phyloP scores from a whole-genome alignment of 1,284 basidiomycete genomes.

The Apiotrichum porosum region DNA sequence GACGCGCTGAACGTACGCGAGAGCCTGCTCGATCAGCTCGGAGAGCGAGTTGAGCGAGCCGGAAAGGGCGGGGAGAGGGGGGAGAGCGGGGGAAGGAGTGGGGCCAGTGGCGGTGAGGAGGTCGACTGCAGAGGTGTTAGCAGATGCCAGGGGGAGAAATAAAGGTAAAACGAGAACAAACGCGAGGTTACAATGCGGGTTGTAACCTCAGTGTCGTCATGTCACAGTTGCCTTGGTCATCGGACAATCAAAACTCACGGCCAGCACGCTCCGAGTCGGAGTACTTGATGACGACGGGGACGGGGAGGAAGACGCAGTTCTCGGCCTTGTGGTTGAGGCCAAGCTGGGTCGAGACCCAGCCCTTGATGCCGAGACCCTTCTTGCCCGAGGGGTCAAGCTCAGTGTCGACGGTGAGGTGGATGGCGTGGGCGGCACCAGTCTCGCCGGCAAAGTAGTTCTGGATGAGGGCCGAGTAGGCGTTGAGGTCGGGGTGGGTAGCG shows the following conservation, averaged over 20 bases:
- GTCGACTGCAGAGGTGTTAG: slow-evolving; percentile 58
- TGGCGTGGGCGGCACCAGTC: slow-evolving; percentile 78
- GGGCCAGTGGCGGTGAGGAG: slow-evolving; percentile 53
- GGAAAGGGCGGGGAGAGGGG: slow-evolving; percentile 39
- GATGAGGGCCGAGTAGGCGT: slow-evolving; percentile 94
- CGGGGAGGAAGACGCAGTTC: slow-evolving; percentile 85
- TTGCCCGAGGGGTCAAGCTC: slow-evolving; percentile 58
- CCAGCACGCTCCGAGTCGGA: slow-evolving; percentile 77
- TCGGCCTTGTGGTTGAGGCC: slow-evolving; percentile 82
- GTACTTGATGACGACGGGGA: slow-evolving; percentile 75
- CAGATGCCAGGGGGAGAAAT: neutral
- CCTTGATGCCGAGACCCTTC: slow-evolving; percentile 70
- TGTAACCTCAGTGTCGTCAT: too few relatives aligned
- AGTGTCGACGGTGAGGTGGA: slow-evolving; percentile 91
- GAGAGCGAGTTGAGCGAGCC: slow-evolving; percentile 49
- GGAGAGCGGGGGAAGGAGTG: slow-evolving; percentile 39
- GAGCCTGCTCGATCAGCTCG: slow-evolving; percentile 56
- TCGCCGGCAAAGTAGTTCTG: slow-evolving; percentile 98
- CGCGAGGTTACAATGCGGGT: too few relatives aligned
- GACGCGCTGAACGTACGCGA: slow-evolving; percentile 80
- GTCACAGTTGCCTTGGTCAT: too few relatives aligned
- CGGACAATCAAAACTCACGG: slow-evolving; percentile 57
- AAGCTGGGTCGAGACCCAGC: slow-evolving; percentile 63
- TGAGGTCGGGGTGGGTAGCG: slow-evolving; percentile 81
- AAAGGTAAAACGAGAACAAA: neutral